Conservation (phyloP, 139 green algal genomes). For the Chlorella sorokiniana region DNA sequence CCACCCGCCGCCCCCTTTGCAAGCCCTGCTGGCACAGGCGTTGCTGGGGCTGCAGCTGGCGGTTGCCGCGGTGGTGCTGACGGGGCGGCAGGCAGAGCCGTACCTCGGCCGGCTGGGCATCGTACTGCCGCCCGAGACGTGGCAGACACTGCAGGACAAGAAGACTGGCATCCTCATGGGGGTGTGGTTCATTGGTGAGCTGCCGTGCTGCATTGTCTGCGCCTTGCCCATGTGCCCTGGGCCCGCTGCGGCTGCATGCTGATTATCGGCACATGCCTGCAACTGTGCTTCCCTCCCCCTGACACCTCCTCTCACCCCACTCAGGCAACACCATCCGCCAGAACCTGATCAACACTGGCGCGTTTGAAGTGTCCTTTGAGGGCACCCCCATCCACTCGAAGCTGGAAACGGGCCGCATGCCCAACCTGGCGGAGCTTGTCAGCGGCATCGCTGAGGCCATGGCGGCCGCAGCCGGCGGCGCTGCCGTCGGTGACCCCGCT, state of each 20-base stretch:
- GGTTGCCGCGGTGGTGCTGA: constrained; percentile 43
- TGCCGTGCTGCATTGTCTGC: neutral
- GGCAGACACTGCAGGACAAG: constrained; percentile 44
- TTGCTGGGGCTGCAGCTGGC: constrained; percentile 53
- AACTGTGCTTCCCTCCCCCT: too few species aligned
- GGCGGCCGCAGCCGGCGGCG: too few species aligned
- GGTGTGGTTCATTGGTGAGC: constrained; percentile 20
- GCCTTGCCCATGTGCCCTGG: neutral
- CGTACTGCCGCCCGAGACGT: constrained; percentile 24
- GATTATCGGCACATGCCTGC: too few species aligned
- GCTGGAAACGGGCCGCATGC: constrained; percentile 59
- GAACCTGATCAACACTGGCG: constrained; percentile 18
- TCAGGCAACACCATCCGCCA: constrained; percentile 17
- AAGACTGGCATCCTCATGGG: constrained; percentile 32
- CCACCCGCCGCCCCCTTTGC: constrained; percentile 52
- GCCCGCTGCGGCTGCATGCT: neutral
- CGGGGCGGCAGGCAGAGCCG: constrained; percentile 46
- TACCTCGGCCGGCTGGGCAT: constrained; percentile 49
- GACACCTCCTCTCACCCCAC: too few species aligned
- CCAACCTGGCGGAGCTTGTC: constrained; percentile 51
- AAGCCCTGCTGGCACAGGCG: constrained; percentile 37
- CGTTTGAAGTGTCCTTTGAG: constrained; percentile 22
- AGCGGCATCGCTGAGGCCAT: constrained; percentile 36
- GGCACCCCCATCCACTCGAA: constrained; percentile 41
- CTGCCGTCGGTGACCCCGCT: too few species aligned